phyloP scores from a whole-genome alignment of 768 basidiomycete genomes.

The Termitomyces sp. region DNA sequence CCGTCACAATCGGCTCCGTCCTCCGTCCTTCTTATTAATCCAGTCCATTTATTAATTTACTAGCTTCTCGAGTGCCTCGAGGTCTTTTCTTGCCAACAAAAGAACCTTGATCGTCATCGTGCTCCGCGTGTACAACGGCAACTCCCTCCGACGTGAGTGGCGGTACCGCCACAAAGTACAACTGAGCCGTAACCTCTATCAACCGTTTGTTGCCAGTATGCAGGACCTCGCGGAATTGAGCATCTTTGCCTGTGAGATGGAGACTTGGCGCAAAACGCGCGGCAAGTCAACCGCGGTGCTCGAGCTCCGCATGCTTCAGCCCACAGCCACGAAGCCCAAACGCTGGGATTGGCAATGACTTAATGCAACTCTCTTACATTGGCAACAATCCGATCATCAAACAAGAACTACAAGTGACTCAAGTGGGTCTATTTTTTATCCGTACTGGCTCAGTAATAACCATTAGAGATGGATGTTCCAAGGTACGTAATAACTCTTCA shows the following conservation, averaged over 20 bases:
- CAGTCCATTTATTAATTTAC: no score
- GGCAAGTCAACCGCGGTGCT: neutral
- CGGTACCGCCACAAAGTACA: neutral
- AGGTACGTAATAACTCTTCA: no score
- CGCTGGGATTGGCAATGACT: no score
- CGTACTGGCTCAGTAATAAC: no score
- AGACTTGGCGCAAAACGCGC: neutral
- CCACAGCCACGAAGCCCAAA: neutral
- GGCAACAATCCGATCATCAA: neutral
- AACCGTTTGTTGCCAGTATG: neutral
- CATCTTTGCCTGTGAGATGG: no score
- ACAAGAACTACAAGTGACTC: no score
- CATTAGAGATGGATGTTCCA: no score
- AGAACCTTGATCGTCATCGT: neutral
- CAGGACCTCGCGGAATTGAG: neutral
- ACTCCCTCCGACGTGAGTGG: neutral
- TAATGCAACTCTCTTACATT: neutral
- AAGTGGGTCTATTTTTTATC: no score
- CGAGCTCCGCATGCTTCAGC: neutral
- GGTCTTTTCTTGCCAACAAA: no score
- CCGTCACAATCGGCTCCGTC: slow-evolving; percentile 3
- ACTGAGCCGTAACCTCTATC: neutral
- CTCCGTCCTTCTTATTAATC: neutral
- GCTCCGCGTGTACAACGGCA: neutral
- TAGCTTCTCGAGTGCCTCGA: no score